Conservation (phyloP, 2,329 filamentous ascomycete species). For the Blastomyces emzantsi region DNA sequence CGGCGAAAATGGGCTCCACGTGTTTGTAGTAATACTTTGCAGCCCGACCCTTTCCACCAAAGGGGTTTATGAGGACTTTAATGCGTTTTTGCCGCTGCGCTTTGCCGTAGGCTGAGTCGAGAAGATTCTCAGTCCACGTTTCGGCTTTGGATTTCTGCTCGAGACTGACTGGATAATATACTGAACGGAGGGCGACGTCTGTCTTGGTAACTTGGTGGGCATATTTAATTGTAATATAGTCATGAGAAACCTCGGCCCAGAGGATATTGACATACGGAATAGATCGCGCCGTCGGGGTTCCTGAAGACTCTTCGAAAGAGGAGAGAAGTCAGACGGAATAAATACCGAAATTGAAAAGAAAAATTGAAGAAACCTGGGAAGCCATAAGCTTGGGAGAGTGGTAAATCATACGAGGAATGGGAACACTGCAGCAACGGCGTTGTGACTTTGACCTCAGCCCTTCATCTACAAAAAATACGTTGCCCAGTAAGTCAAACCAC, state of each 20-base stretch:
- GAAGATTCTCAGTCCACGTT: slow-evolving; percentile 55
- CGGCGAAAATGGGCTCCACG: slow-evolving; percentile 72
- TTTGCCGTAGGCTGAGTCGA: slow-evolving; percentile 61
- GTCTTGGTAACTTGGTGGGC: slow-evolving; percentile 53
- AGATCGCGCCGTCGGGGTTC: slow-evolving; percentile 42
- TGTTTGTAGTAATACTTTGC: slow-evolving; percentile 63
- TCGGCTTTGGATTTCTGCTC: slow-evolving; percentile 43
- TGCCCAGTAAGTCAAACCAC: neutral
- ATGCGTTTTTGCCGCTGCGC: slow-evolving; percentile 64
- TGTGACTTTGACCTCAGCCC: slow-evolving; percentile 41
- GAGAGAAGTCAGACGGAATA: neutral
- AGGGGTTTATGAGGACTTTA: slow-evolving; percentile 85
- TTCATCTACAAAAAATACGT: slow-evolving; percentile 39
- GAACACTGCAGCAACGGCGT: slow-evolving; percentile 49
- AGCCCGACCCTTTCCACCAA: slow-evolving; percentile 73
- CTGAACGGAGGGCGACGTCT: slow-evolving; percentile 50
- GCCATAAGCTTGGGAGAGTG: neutral
- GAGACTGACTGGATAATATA: slow-evolving; percentile 54
- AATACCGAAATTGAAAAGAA: neutral
- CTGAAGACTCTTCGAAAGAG: slow-evolving; percentile 1
- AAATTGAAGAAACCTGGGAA: neutral
- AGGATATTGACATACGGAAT: slow-evolving; percentile 78
- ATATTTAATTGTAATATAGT: slow-evolving; percentile 61
- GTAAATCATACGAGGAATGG: slow-evolving; percentile 39
- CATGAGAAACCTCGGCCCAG: slow-evolving; percentile 60